Base-by-base conservation (phyloP, 1,284 basidiomycete species). In the Coriolopsis trogii region DNA sequence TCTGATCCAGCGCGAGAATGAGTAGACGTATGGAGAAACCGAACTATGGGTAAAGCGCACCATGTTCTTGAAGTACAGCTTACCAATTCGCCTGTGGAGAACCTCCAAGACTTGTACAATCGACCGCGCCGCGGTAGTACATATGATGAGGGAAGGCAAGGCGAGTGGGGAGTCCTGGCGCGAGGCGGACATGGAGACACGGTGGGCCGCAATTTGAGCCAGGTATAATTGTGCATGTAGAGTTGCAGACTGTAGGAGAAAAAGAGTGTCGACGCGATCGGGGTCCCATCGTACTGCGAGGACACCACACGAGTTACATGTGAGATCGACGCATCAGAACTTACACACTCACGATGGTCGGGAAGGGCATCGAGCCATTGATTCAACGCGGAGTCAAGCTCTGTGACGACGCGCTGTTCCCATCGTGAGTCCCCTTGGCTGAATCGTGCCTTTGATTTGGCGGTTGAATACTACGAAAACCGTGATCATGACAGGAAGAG, bases 121-220 rank as follows among this genome's bases (percentile, higher is more conserved):
- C 1, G 79, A 78, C 2, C 82, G 71, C 1, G 84, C 80, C 3
- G 82, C 83, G 46, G 82, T 84, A 29, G 79, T 79, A 69, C 84
- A 86, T 41, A 86, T 84, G 1, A 82, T 79, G 8, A 84, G 72
- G 1, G 82, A 84, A 0, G 83, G 81, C 58, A 78, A 75, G 5
- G 73, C 65, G 3, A 76, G 63, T 0, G 72, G 67, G 0, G 72
- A 71, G 44, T 73, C 73, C 28, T 67, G 67, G 3, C 71, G 25
- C 0, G 42, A 25, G 8, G 39, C 10, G 15, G 41, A 30, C 16
- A 51, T 41, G 38, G 46, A 51, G n/a, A 38, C 30, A 1, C 49
- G 29, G 41, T 93, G 91, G 29, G 91, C 84, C 33, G 87, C 75
- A 61, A 93, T 91, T 59, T 88, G 87, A 16, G 85, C 72, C 52